phyloP scores from a whole-genome alignment of 1,284 basidiomycete genomes.

The Cryptococcus hybrid region DNA sequence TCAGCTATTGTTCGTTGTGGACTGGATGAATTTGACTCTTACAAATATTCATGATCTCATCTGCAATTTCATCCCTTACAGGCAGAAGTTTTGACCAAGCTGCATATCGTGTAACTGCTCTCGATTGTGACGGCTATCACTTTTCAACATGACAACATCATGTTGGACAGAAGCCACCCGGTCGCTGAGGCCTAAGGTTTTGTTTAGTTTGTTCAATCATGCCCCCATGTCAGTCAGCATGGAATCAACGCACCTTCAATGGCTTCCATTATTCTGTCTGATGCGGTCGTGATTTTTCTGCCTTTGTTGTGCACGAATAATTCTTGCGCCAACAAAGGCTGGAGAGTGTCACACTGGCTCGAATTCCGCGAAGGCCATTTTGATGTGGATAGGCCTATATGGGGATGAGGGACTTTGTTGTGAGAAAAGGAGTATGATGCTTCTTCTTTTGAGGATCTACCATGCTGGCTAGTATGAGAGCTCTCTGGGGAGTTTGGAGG shows the following conservation, averaged over 20 bases:
- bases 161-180: neutral
- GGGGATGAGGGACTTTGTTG: too few species aligned
- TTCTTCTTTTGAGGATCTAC: too few species aligned
- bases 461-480: too few species aligned
- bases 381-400: too few species aligned
- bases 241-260: neutral
- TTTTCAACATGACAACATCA: neutral
- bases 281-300: neutral
- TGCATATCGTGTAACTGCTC: constrained; percentile 31
- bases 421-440: too few species aligned
- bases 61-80: constrained; percentile 30
- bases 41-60: constrained; percentile 28
- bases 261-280: neutral
- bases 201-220: neutral
- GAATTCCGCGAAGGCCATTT: too few species aligned
- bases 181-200: neutral
- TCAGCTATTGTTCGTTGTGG: too few species aligned
- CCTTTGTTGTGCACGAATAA: neutral
- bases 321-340: neutral
- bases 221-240: too few species aligned
- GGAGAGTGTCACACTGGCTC: too few species aligned
- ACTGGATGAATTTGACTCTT: neutral
- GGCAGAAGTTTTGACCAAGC: constrained; percentile 23
- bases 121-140: constrained; percentile 18
- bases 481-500: too few species aligned